These are phyloP conservation scores for Hippophae rhamnoides DNA, from an alignment of 306 rosid genomes.

Conservation along the genomic window DNA sequence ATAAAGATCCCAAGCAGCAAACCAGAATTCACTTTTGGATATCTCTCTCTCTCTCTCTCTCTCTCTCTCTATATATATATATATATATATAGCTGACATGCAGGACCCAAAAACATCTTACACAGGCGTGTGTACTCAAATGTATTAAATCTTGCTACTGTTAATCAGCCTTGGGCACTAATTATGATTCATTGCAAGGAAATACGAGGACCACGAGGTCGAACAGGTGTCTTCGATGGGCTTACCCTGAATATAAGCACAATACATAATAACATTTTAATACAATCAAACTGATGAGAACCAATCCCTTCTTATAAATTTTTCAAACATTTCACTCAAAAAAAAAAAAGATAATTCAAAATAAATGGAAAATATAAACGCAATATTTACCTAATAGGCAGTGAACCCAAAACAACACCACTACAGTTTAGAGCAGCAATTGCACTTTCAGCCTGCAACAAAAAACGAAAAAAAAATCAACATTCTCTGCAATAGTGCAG, in stretches of 20 bases:
- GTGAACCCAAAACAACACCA: constrained; percentile 72
- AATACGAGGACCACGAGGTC: constrained; percentile 31
- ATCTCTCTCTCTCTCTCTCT: too few species aligned
- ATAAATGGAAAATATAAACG: constrained; percentile 7
- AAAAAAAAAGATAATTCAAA: too few species aligned
- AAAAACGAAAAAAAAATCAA: too few species aligned
- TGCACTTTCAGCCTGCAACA: constrained; percentile 68
- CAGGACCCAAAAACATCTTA: constrained; percentile 29
- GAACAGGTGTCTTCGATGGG: constrained; percentile 34
- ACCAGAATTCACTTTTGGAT: background rate
- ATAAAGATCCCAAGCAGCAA: constrained; percentile 20
- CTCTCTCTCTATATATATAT: too few species aligned
- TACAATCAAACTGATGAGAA: background rate
- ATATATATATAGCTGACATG: constrained; percentile 15
- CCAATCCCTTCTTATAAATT: background rate
- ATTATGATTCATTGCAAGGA: constrained; percentile 14
- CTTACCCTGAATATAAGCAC: constrained; percentile 22
- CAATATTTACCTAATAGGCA: constrained; percentile 80
- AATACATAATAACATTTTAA: background rate
- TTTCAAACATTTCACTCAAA: background rate
- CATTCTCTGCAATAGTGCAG: too few species aligned
- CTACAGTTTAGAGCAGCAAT: constrained; percentile 42
- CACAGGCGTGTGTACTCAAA: constrained; percentile 7
- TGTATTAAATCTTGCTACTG: constrained; percentile 2
- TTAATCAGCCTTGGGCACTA: constrained; percentile 18